Base-by-base conservation (phyloP, 1,284 basidiomycete species). In the Apiotrichum mycotoxinovorans region DNA sequence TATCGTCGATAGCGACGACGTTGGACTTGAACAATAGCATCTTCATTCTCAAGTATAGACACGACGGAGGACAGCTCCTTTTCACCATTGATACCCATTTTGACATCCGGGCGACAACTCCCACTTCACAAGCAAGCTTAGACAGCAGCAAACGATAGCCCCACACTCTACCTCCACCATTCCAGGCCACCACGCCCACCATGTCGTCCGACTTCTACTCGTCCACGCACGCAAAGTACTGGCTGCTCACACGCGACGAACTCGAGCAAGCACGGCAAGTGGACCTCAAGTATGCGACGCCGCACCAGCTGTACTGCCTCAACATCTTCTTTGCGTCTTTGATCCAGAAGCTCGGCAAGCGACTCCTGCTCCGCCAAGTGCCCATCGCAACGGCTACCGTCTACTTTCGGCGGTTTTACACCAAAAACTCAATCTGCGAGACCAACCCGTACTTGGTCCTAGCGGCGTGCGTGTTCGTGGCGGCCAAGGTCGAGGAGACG, bases 401-500 rank as follows among this genome's bases (percentile, higher is more conserved):
- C 38, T 98, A 93, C 78, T 95, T 98, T 75, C 85, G 88, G 35
- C 82, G 95, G 23, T 98, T 98, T 78, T 98, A 98, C 75, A 79
- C 94, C 64, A 92, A 93, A 80, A 96, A 93, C 72, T 83, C 85
- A 2, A 95, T 92, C 71, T 91, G 88, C 77, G 91, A 96, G 70
- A 94, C 93, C 0, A 93, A 97, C 66, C 91, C 91, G 0, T 94
- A 91, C 69, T 81, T 95, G 50, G 92, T 98, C 41, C 85, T 92
- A 35, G 87, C 92, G 0, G 91, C 93, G 0, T 98, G 94, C 76
- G 87, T 89, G 61, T 98, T 97, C 74, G 87, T 98, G 25, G 93
- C 95, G 3, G 90, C 93, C 4, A 98, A 98, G 75, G 91, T 93
- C 0, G 95, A 98, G 70, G 95, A 98, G 74, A 90, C 87, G 0